Base-by-base conservation (phyloP, 2,329 filamentous ascomycete species). In the Knufia petricola region DNA sequence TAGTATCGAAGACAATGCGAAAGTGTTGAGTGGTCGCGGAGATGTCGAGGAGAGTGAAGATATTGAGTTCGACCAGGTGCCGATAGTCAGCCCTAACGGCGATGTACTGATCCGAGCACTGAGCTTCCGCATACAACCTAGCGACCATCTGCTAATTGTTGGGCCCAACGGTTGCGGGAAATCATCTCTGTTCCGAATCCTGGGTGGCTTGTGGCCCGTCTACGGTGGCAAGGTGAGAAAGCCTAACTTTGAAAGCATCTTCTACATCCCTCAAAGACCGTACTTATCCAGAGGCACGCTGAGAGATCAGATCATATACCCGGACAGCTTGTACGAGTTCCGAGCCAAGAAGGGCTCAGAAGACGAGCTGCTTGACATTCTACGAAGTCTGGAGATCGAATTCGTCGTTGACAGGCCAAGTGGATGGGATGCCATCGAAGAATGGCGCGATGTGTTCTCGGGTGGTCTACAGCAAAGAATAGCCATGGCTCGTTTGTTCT, bases 91-190 rank as follows among this genome's bases (percentile, higher is more conserved):
- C 0, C 92, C 92, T 3, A 96, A 95, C 61, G 92, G 92, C 43
- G 92, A 96, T 60, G 85, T 98, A 10, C 77, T 98, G 2, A 82
- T 96, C 47, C 82, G 79, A 52, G 82, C 84, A 17, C 75, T 98
- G 3, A 92, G 86, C 30, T 98, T 98, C 69, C 80, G 81, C 23
- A 86, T 98, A 54, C 78, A 81, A 49, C 83, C 84, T 1, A 87
- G 88, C 48, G 87, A 95, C 51, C 92, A 98, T 59, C 77, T 98
- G 4, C 79, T 98, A 31, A 92, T 98, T 36, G 86, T 96, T 36
- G 92, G 92, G 1, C 92, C 92, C 19, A 98, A 98, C 64, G 92
- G 92, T 31, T 98, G 92, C 65, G 92, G 92, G 36, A 98, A 98
- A 67, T 95, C 87, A 0, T 94, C 85, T 13, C 76, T 98, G 2